Evolutionary conservation across 2,329 filamentous ascomycete genomes (phyloP), one percentile per base, ranked within the genome.

Genomic region (Fusarium nygamai): DNA sequence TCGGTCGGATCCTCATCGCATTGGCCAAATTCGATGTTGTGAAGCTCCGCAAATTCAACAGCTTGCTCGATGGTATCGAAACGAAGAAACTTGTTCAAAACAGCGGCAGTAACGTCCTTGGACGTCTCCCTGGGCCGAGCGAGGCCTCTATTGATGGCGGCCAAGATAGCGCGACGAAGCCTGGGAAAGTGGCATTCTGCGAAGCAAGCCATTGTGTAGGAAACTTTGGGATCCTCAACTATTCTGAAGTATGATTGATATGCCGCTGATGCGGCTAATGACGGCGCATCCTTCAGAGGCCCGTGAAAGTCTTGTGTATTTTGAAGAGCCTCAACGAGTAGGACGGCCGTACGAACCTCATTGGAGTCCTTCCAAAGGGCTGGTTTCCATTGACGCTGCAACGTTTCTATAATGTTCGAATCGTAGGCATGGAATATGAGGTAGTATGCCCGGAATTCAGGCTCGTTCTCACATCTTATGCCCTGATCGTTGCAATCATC

Each of bases 51-150:
- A 80, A 94, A 92, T 2, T 87, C 85, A 22, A 92, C 85, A 14
- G 93, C 92, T 66, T 94, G 90, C 38, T 88, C 82, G 64, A 92
- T 87, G 1, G 88, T 90, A 71, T 94, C 93, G 72, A 94, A 95
- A 22, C 86, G 85, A n/a, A 92, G 83, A 69, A 89, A 88, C 14
- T 81, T 82, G 76, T 91, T 91, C 33, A 92, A 80, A 10, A 85
- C 86, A 1, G 83, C 80, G 1, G 89, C 85, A 2, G 89, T 91
- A 51, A 92, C 86, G 71, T 92, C 90, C 73, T 88, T 90, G 6
- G 90, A 86, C 11, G 87, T 85, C 59, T 88, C 87, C 67, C 88
- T 86, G 31, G 88, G 88, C 64, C 90, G 86, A 4, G 88, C 85
- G 70, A 91, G 89, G 3, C 88, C 85, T 62, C 83, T 85, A 58